Evolutionary conservation across 2,329 filamentous ascomycete species (phyloP).

Genomic region (Byssothecium circinans): DNA sequence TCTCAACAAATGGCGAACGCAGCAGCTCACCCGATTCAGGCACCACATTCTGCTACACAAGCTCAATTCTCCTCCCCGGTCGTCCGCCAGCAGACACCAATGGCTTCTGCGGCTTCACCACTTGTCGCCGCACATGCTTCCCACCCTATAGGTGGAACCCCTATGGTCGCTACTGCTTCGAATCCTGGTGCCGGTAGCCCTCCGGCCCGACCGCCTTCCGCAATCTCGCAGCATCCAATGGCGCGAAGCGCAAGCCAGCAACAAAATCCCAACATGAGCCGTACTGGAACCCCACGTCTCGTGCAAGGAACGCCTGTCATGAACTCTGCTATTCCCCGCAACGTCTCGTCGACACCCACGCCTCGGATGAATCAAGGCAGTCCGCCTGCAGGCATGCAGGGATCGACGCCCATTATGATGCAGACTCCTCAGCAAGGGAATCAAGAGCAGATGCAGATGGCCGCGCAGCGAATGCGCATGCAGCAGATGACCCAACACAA

Average conservation of each 20-base stretch:
- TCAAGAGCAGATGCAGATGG: conserved; percentile 41
- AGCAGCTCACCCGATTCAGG: conserved; percentile 30
- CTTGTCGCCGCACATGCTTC: conserved; percentile 37
- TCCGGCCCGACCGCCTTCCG: conserved; percentile 42
- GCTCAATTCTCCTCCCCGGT: conserved; percentile 68
- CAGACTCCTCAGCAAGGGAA: conserved; percentile 36
- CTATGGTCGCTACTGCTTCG: conserved; percentile 46
- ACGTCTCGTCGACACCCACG: conserved; percentile 41
- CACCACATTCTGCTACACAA: conserved; percentile 60
- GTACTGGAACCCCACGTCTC: conserved; percentile 44
- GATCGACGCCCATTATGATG: conserved; percentile 43
- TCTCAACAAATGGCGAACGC: conserved; percentile 33
- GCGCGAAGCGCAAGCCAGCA: conserved; percentile 43
- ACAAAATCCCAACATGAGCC: conserved; percentile 38
- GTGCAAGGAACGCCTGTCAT: conserved; percentile 43
- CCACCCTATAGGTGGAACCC: conserved; percentile 48
- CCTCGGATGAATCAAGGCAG: conserved; percentile 44
- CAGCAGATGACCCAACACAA: not conserved
- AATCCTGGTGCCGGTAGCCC: conserved; percentile 41
- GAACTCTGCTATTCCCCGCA: conserved; percentile 41
- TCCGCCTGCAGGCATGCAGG: conserved; percentile 37
- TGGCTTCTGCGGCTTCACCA: conserved; percentile 47
- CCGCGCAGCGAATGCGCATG: conserved; percentile 22
- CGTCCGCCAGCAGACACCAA: conserved; percentile 50
- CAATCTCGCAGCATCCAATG: conserved; percentile 43